Evolutionary conservation across 2,329 filamentous ascomycete genomes (phyloP).

Genomic region (Cytospora schulzeri): DNA sequence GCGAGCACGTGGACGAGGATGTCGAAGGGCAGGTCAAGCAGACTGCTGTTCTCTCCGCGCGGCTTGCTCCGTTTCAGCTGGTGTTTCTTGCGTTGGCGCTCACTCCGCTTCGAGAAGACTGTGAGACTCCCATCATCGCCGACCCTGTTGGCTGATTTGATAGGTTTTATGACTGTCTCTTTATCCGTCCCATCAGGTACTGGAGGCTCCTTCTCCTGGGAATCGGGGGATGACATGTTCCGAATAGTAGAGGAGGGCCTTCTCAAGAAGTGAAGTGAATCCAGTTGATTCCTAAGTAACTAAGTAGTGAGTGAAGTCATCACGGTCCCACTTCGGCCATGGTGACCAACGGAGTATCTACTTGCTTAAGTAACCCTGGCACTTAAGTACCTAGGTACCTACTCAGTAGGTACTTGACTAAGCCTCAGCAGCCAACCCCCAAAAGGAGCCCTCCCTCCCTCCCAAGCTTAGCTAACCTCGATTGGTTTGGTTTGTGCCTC

Average conservation of each 20-base stretch:
- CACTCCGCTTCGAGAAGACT: constrained; percentile 54
- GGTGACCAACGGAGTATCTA: too few relatives aligned
- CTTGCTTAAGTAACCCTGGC: too few relatives aligned
- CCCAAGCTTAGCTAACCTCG: too few relatives aligned
- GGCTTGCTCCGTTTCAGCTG: constrained; percentile 42
- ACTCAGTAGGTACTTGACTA: too few relatives aligned
- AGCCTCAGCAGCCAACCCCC: too few relatives aligned
- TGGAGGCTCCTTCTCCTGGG: background rate
- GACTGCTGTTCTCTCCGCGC: constrained; percentile 35
- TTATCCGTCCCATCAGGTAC: background rate
- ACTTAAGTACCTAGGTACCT: too few relatives aligned
- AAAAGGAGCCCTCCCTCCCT: too few relatives aligned
- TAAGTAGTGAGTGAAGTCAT: background rate
- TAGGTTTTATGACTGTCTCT: background rate
- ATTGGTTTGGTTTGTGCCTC: too few relatives aligned
- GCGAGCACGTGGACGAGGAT: constrained; percentile 51
- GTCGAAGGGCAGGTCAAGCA: constrained; percentile 56
- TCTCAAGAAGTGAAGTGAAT: background rate
- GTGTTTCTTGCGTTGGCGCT: constrained; percentile 48
- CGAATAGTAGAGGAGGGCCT: background rate
- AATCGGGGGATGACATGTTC: background rate
- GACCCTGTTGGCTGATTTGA: constrained; percentile 14
- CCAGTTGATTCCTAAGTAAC: background rate
- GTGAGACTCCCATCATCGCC: constrained; percentile 22
- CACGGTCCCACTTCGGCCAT: background rate